A percentile compares a stretch with the other conserved stretches of the same genome.
These are phyloP conservation scores for Zanthoxylum bungeanum DNA, from an alignment of 345 rosid species.

Conservation along the genomic window DNA sequence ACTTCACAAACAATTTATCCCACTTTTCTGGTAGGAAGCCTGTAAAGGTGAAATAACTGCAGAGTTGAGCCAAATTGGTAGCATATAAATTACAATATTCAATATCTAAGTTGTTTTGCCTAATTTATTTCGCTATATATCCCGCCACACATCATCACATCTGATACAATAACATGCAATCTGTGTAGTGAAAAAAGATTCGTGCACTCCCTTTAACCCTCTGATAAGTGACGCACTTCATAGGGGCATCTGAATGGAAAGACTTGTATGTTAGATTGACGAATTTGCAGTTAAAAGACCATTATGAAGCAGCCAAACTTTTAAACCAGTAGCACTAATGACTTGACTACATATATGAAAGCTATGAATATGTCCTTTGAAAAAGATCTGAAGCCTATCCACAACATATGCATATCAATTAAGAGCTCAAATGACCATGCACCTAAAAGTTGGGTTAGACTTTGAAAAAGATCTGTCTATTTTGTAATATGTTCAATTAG, in stretches of 20 bases:
- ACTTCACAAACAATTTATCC: slow-evolving; percentile 81
- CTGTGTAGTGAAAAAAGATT: neutral
- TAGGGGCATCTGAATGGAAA: neutral
- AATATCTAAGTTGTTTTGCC: neutral
- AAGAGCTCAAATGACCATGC: neutral
- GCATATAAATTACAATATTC: neutral
- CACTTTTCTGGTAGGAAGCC: slow-evolving; percentile 85
- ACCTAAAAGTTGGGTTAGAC: neutral
- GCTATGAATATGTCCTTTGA: neutral
- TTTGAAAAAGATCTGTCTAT: no score
- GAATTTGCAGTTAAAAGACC: neutral
- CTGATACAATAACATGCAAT: neutral
- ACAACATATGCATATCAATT: neutral
- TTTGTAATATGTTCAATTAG: no score
- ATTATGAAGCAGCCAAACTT: neutral
- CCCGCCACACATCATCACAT: neutral
- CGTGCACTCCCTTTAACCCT: neutral
- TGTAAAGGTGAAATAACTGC: slow-evolving; percentile 32
- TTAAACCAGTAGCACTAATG: neutral
- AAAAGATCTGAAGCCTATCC: neutral
- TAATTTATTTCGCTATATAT: neutral
- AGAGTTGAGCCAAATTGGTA: no score
- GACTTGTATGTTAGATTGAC: neutral
- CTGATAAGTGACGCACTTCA: neutral
- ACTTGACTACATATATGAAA: neutral